Percentiles rank a stretch among this genome's conserved stretches.
These are phyloP conservation scores for Beauveria medogensis DNA, from an alignment of 2,329 filamentous ascomycete species.

Conservation along the genomic window DNA sequence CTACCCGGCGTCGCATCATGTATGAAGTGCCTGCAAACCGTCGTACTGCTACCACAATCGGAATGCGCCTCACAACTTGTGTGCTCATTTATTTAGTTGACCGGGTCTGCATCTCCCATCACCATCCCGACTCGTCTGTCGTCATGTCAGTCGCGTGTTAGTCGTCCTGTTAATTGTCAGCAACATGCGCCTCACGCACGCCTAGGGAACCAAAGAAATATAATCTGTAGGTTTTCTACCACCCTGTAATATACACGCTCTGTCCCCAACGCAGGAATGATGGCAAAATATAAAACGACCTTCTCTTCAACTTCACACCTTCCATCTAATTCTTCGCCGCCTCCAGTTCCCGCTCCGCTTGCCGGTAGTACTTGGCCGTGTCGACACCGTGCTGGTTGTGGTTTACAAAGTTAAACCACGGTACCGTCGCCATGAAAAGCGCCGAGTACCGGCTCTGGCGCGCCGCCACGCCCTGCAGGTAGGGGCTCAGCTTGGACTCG, in stretches of 20 bases:
- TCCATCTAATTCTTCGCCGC: constrained; percentile 43
- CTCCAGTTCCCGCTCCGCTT: constrained; percentile 89
- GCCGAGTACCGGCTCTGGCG: constrained; percentile 89
- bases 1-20: neutral
- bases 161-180: neutral
- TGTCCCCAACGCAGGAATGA: constrained; percentile 1
- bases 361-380: constrained; percentile 95
- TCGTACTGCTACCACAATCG: neutral
- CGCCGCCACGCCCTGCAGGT: constrained; percentile 89
- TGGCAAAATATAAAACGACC: neutral
- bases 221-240: neutral
- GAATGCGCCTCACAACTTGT: neutral
- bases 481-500: constrained; percentile 64
- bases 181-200: neutral
- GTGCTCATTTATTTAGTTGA: neutral
- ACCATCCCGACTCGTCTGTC: neutral
- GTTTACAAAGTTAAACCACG: constrained; percentile 99
- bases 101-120: neutral
- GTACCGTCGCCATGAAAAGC: constrained; percentile 73
- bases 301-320: neutral
- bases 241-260: constrained; percentile 11
- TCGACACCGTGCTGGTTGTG: constrained; percentile 93
- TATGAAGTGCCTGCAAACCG: neutral
- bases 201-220: neutral
- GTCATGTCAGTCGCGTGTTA: neutral